These are phyloP conservation scores for Cornus kousa DNA, from an alignment of 148 eudicot genomes.

Conservation along the genomic window DNA sequence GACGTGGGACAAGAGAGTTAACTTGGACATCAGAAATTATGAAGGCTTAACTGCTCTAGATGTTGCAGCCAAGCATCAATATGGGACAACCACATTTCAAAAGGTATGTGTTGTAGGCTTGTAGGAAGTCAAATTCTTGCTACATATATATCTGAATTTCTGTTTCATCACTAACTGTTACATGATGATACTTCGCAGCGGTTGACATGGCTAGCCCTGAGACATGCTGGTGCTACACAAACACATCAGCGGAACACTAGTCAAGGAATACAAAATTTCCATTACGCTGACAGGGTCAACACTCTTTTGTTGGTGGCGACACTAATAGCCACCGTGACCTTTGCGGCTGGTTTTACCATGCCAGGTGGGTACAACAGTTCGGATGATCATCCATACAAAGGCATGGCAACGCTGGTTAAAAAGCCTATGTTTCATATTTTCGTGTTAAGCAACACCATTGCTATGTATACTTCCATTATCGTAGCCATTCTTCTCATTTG, in stretches of 20 bases:
- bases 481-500: constrained; percentile 28
- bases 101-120: not conserved
- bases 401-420: constrained; percentile 15
- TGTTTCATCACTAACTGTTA: too few species aligned
- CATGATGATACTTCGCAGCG: constrained; percentile 3
- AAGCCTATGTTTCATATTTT: constrained; percentile 15
- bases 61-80: constrained; percentile 2
- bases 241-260: not conserved
- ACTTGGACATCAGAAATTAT: constrained; percentile 9
- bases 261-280: too few species aligned
- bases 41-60: constrained; percentile 18
- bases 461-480: constrained; percentile 28
- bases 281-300: constrained; percentile 17
- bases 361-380: constrained; percentile 33
- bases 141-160: too few species aligned
- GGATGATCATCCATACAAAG: constrained; percentile 11
- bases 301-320: constrained; percentile 31
- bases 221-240: constrained; percentile 25
- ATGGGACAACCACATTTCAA: constrained; percentile 7
- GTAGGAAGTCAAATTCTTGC: too few species aligned
- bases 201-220: constrained; percentile 32
- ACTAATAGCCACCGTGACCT: constrained; percentile 35
- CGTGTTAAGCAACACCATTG: constrained; percentile 24
- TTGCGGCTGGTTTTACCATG: constrained; percentile 35
- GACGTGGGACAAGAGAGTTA: constrained; percentile 30